Conservation (phyloP, 1,284 basidiomycete genomes). For the Ustilago xerochloae region DNA sequence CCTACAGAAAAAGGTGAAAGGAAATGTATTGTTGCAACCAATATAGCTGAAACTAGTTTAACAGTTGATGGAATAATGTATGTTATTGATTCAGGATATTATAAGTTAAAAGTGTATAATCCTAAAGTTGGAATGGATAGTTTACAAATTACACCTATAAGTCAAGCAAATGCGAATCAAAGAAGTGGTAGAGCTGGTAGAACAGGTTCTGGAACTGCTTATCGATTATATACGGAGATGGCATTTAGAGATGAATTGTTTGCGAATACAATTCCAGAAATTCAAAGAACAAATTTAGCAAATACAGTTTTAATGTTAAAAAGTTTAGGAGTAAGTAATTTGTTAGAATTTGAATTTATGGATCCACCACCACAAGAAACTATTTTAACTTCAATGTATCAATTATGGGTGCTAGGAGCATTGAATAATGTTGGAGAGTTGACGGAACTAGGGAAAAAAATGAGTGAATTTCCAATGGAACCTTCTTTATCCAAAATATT, state of each 20-base stretch:
- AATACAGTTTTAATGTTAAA: slow-evolving; percentile 96
- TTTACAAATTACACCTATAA: slow-evolving; percentile 95
- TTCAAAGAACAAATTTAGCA: slow-evolving; percentile 95
- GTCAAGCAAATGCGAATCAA: slow-evolving; percentile 94
- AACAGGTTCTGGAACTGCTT: slow-evolving; percentile 86
- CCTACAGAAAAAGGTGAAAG: slow-evolving; percentile 91
- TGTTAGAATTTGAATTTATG: slow-evolving; percentile 99
- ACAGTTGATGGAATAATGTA: slow-evolving; percentile 95
- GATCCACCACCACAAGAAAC: slow-evolving; percentile 82
- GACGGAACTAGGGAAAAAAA: slow-evolving; percentile 89
- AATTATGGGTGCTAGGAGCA: slow-evolving; percentile 97
- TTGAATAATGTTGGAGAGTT: slow-evolving; percentile 97
- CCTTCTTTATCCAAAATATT: slow-evolving; percentile 98
- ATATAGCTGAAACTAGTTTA: slow-evolving; percentile 97
- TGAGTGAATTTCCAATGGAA: slow-evolving; percentile 86
- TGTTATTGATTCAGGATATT: slow-evolving; percentile 95
- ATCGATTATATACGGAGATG: slow-evolving; percentile 95
- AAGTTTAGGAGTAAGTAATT: slow-evolving; percentile 90
- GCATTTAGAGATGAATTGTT: slow-evolving; percentile 96
- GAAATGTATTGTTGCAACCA: slow-evolving; percentile 97
- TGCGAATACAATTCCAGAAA: slow-evolving; percentile 96
- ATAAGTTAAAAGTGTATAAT: slow-evolving; percentile 98
- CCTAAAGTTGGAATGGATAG: slow-evolving; percentile 99
- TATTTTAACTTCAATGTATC: slow-evolving; percentile 90
- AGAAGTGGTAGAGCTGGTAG: slow-evolving; percentile 94